These are phyloP conservation scores for Sequoiadendron giganteum DNA, from an alignment of 75 land plant genomes.

Conservation along the genomic window DNA sequence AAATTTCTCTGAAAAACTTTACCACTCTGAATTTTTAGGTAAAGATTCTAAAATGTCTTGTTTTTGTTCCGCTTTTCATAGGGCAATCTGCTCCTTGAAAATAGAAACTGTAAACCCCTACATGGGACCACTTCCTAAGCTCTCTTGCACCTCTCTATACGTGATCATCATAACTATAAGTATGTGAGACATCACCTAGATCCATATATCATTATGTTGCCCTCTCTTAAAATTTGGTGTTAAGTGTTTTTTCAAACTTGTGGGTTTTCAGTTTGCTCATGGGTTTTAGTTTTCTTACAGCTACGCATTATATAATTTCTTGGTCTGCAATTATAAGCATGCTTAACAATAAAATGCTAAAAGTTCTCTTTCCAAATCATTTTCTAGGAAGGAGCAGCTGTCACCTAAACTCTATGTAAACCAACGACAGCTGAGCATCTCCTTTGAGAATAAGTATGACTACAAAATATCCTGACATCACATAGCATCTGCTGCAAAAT, in stretches of 20 bases:
- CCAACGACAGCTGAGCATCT: neutral
- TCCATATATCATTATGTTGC: too few species aligned
- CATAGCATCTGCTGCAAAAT: neutral
- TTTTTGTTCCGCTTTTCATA: too few species aligned
- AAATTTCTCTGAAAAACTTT: too few species aligned
- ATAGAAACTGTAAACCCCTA: neutral
- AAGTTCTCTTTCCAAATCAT: neutral
- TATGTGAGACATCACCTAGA: neutral
- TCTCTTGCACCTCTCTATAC: neutral
- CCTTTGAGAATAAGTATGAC: neutral
- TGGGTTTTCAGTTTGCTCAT: neutral
- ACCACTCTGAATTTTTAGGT: too few species aligned
- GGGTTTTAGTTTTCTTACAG: neutral
- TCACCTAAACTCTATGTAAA: neutral
- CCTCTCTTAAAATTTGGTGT: neutral
- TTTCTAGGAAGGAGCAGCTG: neutral
- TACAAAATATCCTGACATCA: neutral
- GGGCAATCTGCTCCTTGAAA: too few species aligned
- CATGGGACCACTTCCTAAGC: neutral
- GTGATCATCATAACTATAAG: neutral
- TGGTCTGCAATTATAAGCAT: neutral
- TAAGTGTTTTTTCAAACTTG: neutral
- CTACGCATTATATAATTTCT: neutral
- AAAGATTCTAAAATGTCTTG: too few species aligned
- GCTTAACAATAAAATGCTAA: neutral